Base-by-base conservation (phyloP, 192 early-diverging fungal genomes). In the Phycomyces blakesleeanus region DNA sequence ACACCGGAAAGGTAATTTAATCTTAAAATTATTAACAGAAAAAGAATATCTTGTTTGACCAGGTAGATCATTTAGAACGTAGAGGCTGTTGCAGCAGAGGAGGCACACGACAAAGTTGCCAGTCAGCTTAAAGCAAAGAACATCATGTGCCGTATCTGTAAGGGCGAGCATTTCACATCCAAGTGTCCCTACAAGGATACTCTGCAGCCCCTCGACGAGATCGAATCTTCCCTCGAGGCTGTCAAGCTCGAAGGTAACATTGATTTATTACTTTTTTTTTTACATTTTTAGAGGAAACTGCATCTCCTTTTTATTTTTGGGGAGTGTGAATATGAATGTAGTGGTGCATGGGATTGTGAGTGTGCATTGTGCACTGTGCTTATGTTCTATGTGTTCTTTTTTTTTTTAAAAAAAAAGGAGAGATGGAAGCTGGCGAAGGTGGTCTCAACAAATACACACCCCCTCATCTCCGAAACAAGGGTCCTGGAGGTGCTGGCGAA, bases 131-230 rank as follows among this genome's bases (percentile, higher is more conserved):
- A 90, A 72, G 78, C 82, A 72, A 92, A 92, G 73, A 93, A 92
- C 75, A 92, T 89, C 68, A 71, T 84, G 38, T 99, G 97, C 86
- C 91, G 97, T 80, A 88, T 89, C 64, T 99, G 97, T 81, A 93
- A 94, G 66, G 93, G 94, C 65, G 91, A 92, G 56, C 97, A 99
- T 83, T 97, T 90, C 74, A 98, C 97, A 22, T 83, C 84, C 64
- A 93, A 93, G 76, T 99, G 97, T 86, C 97, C 97, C 54, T 97
- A 92, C 89, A 99, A 98, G 84, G 94, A 97, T 73, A 91, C 92
- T 3, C 78, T 93, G 69, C 83, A 82, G 61, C 89, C 93, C 27
- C 69, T 89, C 58, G 89, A 92, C 69, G 91, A 90, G 39, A 79
- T 91, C 50, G 73, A 76, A 21, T 53, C 57, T 56, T 59, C 68